Percentiles rank a stretch among this genome's conserved stretches.
Evolutionary conservation across 2,329 filamentous ascomycete species (phyloP).

Genomic region (Byssochlamys sp.): DNA sequence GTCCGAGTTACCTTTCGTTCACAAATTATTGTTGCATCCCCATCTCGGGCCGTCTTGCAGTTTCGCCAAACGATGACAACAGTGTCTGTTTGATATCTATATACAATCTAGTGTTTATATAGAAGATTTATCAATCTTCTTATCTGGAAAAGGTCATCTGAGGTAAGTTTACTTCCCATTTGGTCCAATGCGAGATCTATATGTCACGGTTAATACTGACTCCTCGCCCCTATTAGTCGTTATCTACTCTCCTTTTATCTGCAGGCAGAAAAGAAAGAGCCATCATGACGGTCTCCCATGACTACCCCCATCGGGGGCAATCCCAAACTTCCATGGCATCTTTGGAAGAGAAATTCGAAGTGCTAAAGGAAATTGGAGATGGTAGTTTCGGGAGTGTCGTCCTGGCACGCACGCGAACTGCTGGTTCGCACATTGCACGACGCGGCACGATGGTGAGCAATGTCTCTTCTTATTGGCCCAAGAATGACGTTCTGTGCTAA

Average conservation of each 20-base stretch:
- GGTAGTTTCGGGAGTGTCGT: slow-evolving; percentile 96
- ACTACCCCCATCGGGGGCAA: slow-evolving; percentile 60
- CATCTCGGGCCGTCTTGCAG: neutral
- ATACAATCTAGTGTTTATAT: slow-evolving; percentile 4
- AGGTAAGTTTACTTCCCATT: neutral
- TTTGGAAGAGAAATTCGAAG: slow-evolving; percentile 89
- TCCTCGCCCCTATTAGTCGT: neutral
- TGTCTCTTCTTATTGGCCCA: slow-evolving; percentile 3
- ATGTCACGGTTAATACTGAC: neutral
- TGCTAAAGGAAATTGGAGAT: slow-evolving; percentile 96
- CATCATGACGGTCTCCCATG: slow-evolving; percentile 69
- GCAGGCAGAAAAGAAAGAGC: slow-evolving; percentile 30
- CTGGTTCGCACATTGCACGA: slow-evolving; percentile 77
- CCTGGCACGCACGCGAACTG: slow-evolving; percentile 80
- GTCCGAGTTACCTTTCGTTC: neutral
- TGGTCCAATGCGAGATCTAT: neutral
- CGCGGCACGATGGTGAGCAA: slow-evolving; percentile 78
- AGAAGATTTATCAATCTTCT: neutral
- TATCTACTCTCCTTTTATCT: slow-evolving; percentile 24
- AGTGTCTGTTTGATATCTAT: neutral
- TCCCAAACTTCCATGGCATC: slow-evolving; percentile 43
- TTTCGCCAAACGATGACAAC: neutral
- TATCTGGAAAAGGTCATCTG: neutral
- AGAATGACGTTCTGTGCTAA: slow-evolving; percentile 5
- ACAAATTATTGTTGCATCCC: neutral